Conservation (phyloP, 768 basidiomycete genomes). For the Dendrothele bispora region DNA sequence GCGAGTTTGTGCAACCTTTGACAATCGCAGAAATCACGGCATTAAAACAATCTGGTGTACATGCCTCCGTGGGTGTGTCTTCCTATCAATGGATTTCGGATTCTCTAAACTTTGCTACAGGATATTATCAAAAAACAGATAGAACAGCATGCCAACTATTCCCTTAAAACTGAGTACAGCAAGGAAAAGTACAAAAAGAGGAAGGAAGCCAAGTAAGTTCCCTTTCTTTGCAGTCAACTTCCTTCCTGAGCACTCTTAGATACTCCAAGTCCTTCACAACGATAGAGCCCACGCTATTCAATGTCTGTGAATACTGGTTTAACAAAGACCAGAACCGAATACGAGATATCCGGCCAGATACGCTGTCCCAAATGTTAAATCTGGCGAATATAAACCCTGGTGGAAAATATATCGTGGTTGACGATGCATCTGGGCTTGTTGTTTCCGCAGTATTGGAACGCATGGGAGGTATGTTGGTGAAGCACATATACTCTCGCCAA, state of each 20-base stretch:
- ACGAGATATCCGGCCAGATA: slow-evolving; percentile 83
- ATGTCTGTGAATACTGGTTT: slow-evolving; percentile 90
- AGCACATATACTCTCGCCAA: neutral
- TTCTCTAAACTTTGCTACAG: slow-evolving; percentile 43
- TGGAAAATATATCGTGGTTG: slow-evolving; percentile 85
- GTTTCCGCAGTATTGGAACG: slow-evolving; percentile 84
- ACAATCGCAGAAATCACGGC: slow-evolving; percentile 82
- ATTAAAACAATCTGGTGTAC: slow-evolving; percentile 79
- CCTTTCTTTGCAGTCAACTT: neutral
- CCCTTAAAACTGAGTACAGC: slow-evolving; percentile 95
- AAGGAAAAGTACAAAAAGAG: slow-evolving; percentile 98
- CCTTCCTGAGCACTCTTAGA: slow-evolving; percentile 39
- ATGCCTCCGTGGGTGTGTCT: slow-evolving; percentile 59
- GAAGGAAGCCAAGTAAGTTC: slow-evolving; percentile 90
- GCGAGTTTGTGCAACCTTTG: slow-evolving; percentile 79
- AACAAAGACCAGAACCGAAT: slow-evolving; percentile 79
- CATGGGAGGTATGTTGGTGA: slow-evolving; percentile 61
- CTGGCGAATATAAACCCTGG: slow-evolving; percentile 83
- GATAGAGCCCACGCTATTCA: slow-evolving; percentile 83
- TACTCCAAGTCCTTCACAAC: slow-evolving; percentile 87
- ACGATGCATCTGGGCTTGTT: slow-evolving; percentile 88
- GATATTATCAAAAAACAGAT: slow-evolving; percentile 97
- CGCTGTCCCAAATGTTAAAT: slow-evolving; percentile 85
- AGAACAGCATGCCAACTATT: slow-evolving; percentile 87
- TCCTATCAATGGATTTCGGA: slow-evolving; percentile 8